Base-by-base conservation (phyloP, 2,329 filamentous ascomycete genomes). In the Diaporthe eres region DNA sequence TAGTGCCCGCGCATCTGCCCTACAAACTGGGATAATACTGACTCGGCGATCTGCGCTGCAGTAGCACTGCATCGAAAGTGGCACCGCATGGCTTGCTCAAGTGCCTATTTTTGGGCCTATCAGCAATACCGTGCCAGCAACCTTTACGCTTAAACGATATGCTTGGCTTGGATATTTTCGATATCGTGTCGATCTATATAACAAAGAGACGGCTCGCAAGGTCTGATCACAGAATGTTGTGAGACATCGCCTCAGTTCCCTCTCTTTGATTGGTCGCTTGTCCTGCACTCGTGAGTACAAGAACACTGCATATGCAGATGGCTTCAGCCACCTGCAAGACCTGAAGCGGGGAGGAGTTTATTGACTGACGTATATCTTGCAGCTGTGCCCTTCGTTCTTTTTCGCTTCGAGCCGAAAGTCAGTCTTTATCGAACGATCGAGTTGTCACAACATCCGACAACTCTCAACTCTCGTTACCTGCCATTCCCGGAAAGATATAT, bases 31-130 rank as follows among this genome's bases (percentile, higher is more conserved):
- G 65, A 68, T 68, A 39, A 53, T 53, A 53, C 65, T 68, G 65
- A 68, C 65, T 68, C 65, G 65, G 65, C 65, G 65, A 68, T 68
- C 65, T 51, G 65, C 65, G 47, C 65, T 53, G 47, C 63, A 68
- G 63, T 68, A 39, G 63, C 63, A 68, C 63, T 39, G 65, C 65
- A 39, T 53, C 47, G 22, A 47, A 37, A 39, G 63, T 68, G 63
- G 63, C 63, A 53, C 44, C 25, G 28, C 47, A 4, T 68, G 65
- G 47, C 65, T 39, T 39, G 65, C 63, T 68, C 31, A 53, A 39
- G 65, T 68, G 65, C 22, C 65, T 68, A 68, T 68, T 68, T 68
- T 68, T 68, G 65, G 65, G 34, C 65, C 47, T 53, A 53, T 68
- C 65, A 53, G 65, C 22, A 68, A 68, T 68, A 53, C 12, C 47